phyloP scores from a whole-genome alignment of 2,329 filamentous ascomycete species.

The Fusarium sp. region DNA sequence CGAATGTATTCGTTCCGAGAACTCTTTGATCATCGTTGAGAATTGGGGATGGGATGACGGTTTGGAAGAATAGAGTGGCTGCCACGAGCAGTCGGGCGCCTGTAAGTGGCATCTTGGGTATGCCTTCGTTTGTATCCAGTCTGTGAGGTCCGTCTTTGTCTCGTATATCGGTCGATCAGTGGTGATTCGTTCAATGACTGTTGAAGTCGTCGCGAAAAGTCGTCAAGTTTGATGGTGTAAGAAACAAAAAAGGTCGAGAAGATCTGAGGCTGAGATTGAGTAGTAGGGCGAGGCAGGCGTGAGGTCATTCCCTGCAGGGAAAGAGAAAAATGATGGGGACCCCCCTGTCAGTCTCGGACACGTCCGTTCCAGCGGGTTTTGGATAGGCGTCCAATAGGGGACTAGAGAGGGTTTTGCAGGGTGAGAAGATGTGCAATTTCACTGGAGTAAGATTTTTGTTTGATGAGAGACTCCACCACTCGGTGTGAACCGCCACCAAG shows the following conservation, averaged over 20 bases:
- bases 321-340: slow-evolving; percentile 14
- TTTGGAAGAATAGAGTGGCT: slow-evolving; percentile 39
- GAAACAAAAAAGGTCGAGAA: neutral
- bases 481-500: slow-evolving; percentile 9
- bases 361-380: slow-evolving; percentile 6
- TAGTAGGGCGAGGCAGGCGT: slow-evolving; percentile 9
- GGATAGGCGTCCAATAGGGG: slow-evolving; percentile 1
- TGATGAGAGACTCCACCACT: slow-evolving; percentile 24
- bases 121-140: neutral
- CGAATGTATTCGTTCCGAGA: slow-evolving; percentile 24
- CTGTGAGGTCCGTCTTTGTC: neutral
- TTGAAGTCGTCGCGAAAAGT: neutral
- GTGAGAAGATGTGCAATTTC: slow-evolving; percentile 18
- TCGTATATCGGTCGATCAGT: neutral
- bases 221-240: slow-evolving; percentile 6
- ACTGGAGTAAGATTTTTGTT: slow-evolving; percentile 13
- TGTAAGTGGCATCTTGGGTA: slow-evolving; percentile 37
- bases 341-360: slow-evolving; percentile 17
- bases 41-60: slow-evolving; percentile 39
- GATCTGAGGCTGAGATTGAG: slow-evolving; percentile 4
- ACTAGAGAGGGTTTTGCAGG: neutral
- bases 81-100: slow-evolving; percentile 45
- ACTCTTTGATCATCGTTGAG: slow-evolving; percentile 32
- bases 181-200: neutral
- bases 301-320: slow-evolving; percentile 34